Conservation (phyloP, 2,329 filamentous ascomycete genomes). For the Elsinoe ampelina region DNA sequence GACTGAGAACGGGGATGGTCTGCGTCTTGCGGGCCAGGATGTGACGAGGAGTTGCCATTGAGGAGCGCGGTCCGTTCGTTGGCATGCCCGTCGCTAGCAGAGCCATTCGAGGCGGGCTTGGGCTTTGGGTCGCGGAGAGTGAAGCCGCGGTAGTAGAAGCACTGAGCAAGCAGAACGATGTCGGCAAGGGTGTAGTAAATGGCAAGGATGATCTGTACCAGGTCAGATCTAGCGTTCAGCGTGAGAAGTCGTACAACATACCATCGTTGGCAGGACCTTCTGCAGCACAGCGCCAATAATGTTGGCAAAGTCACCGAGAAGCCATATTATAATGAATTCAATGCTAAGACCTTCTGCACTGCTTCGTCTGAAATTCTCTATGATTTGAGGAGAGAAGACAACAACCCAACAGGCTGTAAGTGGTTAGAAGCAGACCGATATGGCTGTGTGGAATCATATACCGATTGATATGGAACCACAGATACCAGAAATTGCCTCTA, state of each 20-base stretch:
- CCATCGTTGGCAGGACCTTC: slow-evolving; percentile 88
- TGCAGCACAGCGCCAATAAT: slow-evolving; percentile 87
- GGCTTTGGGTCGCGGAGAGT: slow-evolving; percentile 63
- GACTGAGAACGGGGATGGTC: slow-evolving; percentile 22
- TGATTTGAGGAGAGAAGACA: slow-evolving; percentile 93
- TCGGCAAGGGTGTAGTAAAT: slow-evolving; percentile 91
- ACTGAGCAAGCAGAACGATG: slow-evolving; percentile 76
- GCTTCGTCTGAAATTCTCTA: slow-evolving; percentile 80
- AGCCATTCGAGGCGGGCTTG: slow-evolving; percentile 12
- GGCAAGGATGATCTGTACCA: slow-evolving; percentile 64
- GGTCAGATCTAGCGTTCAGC: slow-evolving; percentile 3
- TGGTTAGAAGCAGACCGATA: neutral
- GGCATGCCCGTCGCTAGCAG: slow-evolving; percentile 18
- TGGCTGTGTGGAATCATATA: neutral
- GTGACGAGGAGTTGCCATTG: slow-evolving; percentile 20
- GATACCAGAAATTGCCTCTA: slow-evolving; percentile 86
- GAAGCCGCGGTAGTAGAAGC: slow-evolving; percentile 92
- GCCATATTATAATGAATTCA: slow-evolving; percentile 87
- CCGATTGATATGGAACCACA: slow-evolving; percentile 84
- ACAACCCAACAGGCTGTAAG: slow-evolving; percentile 78
- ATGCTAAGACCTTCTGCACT: slow-evolving; percentile 84
- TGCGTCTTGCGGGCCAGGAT: slow-evolving; percentile 20
- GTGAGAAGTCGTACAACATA: slow-evolving; percentile 27
- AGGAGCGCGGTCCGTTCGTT: slow-evolving; percentile 30
- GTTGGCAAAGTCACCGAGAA: slow-evolving; percentile 91